Conservation (phyloP, 2,329 filamentous ascomycete species). For the Tolypocladium ophioglossoides region DNA sequence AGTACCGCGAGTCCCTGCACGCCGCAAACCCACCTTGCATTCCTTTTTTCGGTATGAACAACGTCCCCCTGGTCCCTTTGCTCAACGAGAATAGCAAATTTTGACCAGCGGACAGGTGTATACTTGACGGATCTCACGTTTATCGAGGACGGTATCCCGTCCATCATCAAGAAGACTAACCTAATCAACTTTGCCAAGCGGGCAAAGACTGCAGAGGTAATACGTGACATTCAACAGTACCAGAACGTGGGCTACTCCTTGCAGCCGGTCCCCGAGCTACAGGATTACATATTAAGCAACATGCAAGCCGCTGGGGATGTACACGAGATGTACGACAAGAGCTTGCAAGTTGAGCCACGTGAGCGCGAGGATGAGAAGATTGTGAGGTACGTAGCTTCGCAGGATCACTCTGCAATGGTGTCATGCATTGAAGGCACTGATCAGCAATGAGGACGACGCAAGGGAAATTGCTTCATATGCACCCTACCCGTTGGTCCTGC, state of each 20-base stretch:
- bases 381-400: constrained; percentile 63
- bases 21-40: constrained; percentile 93
- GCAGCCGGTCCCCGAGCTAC: constrained; percentile 79
- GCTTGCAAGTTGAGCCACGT: constrained; percentile 81
- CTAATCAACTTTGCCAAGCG: constrained; percentile 98
- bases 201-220: constrained; percentile 95
- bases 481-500: neutral
- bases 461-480: constrained; percentile 1
- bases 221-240: constrained; percentile 96
- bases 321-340: constrained; percentile 99
- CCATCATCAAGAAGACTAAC: constrained; percentile 90
- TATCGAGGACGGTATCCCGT: constrained; percentile 96
- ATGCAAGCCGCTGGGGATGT: constrained; percentile 94
- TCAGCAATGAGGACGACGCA: neutral
- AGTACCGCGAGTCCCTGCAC: constrained; percentile 89
- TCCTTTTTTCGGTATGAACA: constrained; percentile 77
- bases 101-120: constrained; percentile 51
- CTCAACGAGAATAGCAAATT: neutral
- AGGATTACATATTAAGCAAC: constrained; percentile 93
- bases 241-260: constrained; percentile 95
- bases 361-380: constrained; percentile 99
- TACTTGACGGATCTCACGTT: constrained; percentile 97
- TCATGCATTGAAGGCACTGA: neutral
- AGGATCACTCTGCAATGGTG: constrained; percentile 12
- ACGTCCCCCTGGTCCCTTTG: neutral